Percentiles rank a stretch among this genome's conserved stretches.
Evolutionary conservation across 2,329 filamentous ascomycete genomes (phyloP).

Genomic region (Epichloe festucae): DNA sequence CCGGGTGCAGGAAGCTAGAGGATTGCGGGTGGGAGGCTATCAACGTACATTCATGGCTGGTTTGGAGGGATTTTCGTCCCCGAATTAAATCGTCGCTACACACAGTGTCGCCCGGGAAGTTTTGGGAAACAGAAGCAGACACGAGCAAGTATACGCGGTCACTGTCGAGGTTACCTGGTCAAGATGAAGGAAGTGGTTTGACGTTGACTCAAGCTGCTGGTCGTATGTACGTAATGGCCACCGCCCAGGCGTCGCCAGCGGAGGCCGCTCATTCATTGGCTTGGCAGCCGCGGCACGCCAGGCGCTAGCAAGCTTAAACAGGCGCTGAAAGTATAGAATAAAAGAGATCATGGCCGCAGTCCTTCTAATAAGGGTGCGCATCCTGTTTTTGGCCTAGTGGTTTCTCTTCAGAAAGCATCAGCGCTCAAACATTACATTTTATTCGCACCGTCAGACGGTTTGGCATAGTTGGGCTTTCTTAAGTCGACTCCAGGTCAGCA

Average conservation of each 20-base stretch:
- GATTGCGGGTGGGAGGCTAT: background rate
- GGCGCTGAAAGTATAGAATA: too few relatives aligned
- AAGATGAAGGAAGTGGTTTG: conserved; percentile 1
- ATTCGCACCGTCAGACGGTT: too few relatives aligned
- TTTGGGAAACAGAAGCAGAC: background rate
- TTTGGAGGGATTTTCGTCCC: background rate
- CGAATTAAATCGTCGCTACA: background rate
- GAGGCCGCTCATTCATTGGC: conserved; percentile 3
- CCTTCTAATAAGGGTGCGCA: too few relatives aligned
- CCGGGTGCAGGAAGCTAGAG: background rate
- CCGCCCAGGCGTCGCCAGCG: background rate
- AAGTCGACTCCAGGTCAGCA: too few relatives aligned
- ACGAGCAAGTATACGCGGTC: background rate
- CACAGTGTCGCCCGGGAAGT: background rate
- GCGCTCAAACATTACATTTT: too few relatives aligned
- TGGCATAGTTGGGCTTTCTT: too few relatives aligned
- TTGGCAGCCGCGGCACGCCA: conserved; percentile 4
- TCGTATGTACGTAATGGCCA: conserved; percentile 2
- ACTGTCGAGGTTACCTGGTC: conserved; percentile 1
- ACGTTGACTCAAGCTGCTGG: background rate
- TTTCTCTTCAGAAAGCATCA: too few relatives aligned
- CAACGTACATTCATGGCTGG: conserved; percentile 43
- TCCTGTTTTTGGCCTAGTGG: too few relatives aligned
- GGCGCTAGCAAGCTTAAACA: too few relatives aligned
- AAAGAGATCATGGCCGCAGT: too few relatives aligned